Evolutionary conservation across 768 basidiomycete species (phyloP).

Genomic region (Rubroboletus pulcherrimus): DNA sequence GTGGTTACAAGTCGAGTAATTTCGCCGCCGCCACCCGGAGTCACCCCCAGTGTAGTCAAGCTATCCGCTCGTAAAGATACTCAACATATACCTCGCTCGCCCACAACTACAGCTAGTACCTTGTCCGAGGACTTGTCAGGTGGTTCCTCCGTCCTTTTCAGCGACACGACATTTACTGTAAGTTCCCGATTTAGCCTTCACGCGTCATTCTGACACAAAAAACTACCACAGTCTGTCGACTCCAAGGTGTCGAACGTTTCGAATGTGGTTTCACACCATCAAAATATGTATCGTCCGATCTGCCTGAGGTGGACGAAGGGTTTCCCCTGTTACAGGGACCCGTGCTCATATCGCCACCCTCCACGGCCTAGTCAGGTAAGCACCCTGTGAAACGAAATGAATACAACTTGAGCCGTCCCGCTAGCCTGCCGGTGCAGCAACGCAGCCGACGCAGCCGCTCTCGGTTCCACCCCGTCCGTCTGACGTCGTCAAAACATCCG

Average conservation of each 20-base stretch:
- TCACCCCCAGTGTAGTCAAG: conserved; percentile 6
- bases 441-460: background rate
- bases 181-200: background rate
- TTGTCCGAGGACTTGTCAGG: conserved; percentile 19
- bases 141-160: conserved; percentile 3
- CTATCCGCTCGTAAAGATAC: background rate
- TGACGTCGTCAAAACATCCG: background rate
- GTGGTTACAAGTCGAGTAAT: background rate
- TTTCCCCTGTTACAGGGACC: accelerated
- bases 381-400: background rate
- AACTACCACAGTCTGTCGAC: conserved; percentile 15
- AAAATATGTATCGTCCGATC: accelerated
- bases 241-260: conserved; percentile 12
- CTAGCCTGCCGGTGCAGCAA: background rate
- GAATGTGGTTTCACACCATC: background rate
- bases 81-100: conserved; percentile 9
- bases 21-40: conserved; percentile 5
- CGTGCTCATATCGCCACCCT: conserved; percentile 13
- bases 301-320: conserved; percentile 7
- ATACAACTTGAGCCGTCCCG: background rate
- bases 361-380: conserved; percentile 11
- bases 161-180: conserved; percentile 24
- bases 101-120: conserved; percentile 6
- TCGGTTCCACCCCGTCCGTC: background rate
- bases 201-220: background rate